phyloP scores from a whole-genome alignment of 2,329 filamentous ascomycete genomes.

The Ilyonectria sp. region DNA sequence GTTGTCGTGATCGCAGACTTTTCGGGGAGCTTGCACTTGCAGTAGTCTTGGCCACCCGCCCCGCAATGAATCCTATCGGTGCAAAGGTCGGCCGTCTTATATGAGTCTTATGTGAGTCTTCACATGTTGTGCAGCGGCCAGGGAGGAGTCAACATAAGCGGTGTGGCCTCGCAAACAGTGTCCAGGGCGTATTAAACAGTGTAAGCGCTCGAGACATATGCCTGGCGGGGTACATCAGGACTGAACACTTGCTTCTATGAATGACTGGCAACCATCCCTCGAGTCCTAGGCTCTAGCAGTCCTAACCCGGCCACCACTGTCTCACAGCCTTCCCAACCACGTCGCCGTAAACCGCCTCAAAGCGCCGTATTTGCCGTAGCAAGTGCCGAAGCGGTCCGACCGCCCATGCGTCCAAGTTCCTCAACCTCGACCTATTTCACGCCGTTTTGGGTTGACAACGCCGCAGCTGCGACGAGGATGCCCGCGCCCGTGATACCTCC shows the following conservation, averaged over 20 bases:
- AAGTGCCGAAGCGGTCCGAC: constrained; percentile 44
- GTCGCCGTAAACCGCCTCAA: constrained; percentile 29
- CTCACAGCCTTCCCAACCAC: constrained; percentile 31
- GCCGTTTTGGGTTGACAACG: constrained; percentile 54
- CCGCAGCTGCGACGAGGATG: constrained; percentile 68
- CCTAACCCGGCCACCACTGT: constrained; percentile 26
- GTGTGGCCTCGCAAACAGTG: background rate
- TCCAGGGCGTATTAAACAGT: background rate
- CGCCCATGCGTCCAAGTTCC: constrained; percentile 27
- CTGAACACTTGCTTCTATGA: constrained; percentile 2
- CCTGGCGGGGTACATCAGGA: background rate
- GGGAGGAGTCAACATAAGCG: background rate
- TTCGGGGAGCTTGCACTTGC: constrained; percentile 30
- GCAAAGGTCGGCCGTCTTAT: constrained; percentile 29
- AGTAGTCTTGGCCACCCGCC: constrained; percentile 23
- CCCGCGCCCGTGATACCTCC: constrained; percentile 75
- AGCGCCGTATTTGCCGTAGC: constrained; percentile 29
- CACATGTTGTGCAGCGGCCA: background rate
- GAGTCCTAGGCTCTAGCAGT: background rate
- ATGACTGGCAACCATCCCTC: background rate
- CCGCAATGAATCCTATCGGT: constrained; percentile 35
- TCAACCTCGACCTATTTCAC: constrained; percentile 45
- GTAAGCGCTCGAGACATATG: background rate
- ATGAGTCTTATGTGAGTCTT: background rate
- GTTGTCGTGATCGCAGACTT: constrained; percentile 48